Percentiles rank a stretch among this genome's conserved stretches.
Evolutionary conservation across 805 yeast genomes (phyloP).

Genomic region (Komagataella populi): DNA sequence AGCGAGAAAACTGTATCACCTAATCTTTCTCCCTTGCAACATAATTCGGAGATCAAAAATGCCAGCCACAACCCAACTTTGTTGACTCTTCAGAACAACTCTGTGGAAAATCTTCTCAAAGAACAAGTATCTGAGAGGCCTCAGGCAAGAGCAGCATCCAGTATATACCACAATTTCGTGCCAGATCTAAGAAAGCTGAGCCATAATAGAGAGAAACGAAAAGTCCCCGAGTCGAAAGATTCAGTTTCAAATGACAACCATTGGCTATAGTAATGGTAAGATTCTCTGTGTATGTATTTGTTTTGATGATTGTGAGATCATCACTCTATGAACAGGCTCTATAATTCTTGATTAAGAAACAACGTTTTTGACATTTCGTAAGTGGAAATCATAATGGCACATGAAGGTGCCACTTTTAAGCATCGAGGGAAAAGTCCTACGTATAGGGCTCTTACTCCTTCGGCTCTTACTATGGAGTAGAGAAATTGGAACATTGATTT

Average conservation of each 20-base stretch:
- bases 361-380: constrained; percentile 78
- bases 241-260: background rate
- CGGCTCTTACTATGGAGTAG: constrained; percentile 45
- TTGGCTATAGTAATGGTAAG: background rate
- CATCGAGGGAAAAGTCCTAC: constrained; percentile 81
- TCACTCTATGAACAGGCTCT: background rate
- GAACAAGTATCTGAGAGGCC: background rate
- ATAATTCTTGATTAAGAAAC: constrained; percentile 12
- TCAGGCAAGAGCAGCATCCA: background rate
- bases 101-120: background rate
- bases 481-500: constrained; percentile 60
- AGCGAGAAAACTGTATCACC: background rate
- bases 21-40: background rate
- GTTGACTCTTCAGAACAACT: constrained; percentile 3
- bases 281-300: background rate
- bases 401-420: constrained; percentile 87
- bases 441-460: constrained; percentile 76
- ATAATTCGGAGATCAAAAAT: constrained; percentile 8
- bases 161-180: background rate
- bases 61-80: constrained; percentile 5
- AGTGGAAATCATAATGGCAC: constrained; percentile 96
- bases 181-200: background rate
- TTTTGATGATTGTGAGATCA: background rate
- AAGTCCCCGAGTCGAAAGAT: background rate
- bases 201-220: background rate